These are phyloP conservation scores for Aspergillus sparsus DNA, from an alignment of 495 filamentous ascomycete species.

Conservation along the genomic window DNA sequence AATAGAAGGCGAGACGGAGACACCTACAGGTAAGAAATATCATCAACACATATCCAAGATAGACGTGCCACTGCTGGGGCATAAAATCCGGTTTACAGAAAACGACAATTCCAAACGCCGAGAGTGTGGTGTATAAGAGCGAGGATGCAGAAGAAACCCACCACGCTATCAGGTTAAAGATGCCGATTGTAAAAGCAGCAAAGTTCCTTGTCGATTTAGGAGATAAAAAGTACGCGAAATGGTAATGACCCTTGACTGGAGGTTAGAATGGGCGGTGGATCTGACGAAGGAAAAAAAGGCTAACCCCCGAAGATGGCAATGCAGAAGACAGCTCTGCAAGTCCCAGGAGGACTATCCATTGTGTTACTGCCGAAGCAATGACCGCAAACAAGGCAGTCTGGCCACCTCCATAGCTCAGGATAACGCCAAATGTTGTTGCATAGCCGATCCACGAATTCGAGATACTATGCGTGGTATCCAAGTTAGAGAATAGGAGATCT, in stretches of 20 bases:
- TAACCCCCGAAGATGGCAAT: slow-evolving; percentile 33
- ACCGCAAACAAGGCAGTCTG: slow-evolving; percentile 26
- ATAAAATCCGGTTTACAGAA: slow-evolving; percentile 30
- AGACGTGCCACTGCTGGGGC: slow-evolving; percentile 31
- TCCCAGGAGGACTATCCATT: slow-evolving; percentile 32
- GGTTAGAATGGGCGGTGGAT: neutral
- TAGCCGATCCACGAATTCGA: slow-evolving; percentile 32
- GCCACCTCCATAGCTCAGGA: slow-evolving; percentile 28
- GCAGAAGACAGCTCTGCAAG: slow-evolving; percentile 32
- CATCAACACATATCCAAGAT: slow-evolving; percentile 26
- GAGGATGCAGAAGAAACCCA: slow-evolving; percentile 27
- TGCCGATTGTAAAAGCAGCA: slow-evolving; percentile 34
- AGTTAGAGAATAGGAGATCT: too few relatives aligned
- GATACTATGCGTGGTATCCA: slow-evolving; percentile 21
- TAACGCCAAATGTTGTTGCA: slow-evolving; percentile 24
- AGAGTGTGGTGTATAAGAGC: slow-evolving; percentile 23
- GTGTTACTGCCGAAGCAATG: slow-evolving; percentile 24
- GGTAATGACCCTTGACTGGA: slow-evolving; percentile 30
- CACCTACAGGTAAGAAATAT: slow-evolving; percentile 21
- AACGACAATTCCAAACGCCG: slow-evolving; percentile 24
- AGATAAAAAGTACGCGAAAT: slow-evolving; percentile 37
- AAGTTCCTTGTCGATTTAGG: slow-evolving; percentile 25
- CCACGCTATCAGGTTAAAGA: slow-evolving; percentile 33
- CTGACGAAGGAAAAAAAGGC: neutral
- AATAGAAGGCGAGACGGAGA: neutral